Base-by-base conservation (phyloP, 805 yeast genomes). In the Starmerella floricola region DNA sequence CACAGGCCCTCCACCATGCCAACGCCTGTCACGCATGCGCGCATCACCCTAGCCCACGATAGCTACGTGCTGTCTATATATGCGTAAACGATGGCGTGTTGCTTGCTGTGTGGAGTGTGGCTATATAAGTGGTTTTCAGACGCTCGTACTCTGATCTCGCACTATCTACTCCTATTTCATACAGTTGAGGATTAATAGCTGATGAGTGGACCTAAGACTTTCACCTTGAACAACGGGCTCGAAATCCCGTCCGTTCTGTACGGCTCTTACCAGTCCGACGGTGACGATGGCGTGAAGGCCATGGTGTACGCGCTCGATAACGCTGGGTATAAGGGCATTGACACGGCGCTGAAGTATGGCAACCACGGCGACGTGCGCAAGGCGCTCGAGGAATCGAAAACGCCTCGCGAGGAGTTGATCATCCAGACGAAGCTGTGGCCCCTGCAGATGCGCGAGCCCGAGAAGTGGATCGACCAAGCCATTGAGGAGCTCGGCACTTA, bases 271-370 rank as follows among this genome's bases (percentile, higher is more conserved):
- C 73, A 79, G 27, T 58, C 72, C 18, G 69, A 66, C 15, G 69
- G 69, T 28, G 72, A 69, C 26, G 75, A 69, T 13, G 83, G 74
- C 54, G 55, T 50, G 33, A 62, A 66, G 21, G 72, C 88, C 29
- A 83, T 78, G 35, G 58, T 63, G 36, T 55, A 67, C 27, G 93
- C 93, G 8, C 61, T 77, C 13, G 46, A 48, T 49, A 55, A 58
- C 28, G 66, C 67, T 37, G 88, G 88, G 24, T 79, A 79, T 64
- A 70, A 74, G 50, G 93, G 82, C 59, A 77, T 83, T 49, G 93
- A 82, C 60, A 74, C 84, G 18, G 91, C 93, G 26, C 73, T 76
- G 31, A 67, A 69, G 37, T 82, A 81, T 62, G 64, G 67, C 8
- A 80, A 79, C 55, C 88, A 81, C 59, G 75, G 58, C 38, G 72